Base-by-base conservation (phyloP, 1,139 yeast genomes). In the Yamadazyma mexicana region DNA sequence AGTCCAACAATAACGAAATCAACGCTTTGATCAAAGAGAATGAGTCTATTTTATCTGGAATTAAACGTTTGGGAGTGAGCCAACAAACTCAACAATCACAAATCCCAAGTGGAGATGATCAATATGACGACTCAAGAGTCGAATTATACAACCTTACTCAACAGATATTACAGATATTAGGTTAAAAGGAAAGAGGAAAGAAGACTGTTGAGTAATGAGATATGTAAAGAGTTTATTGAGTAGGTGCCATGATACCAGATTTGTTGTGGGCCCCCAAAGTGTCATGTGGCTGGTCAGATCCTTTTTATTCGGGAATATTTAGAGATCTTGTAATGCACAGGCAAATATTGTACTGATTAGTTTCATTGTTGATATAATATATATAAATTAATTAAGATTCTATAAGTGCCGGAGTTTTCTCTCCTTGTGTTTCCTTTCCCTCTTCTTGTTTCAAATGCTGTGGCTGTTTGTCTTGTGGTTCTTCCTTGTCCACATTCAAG, bases 91-190 rank as follows among this genome's bases (percentile, higher is more conserved):
- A 62, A 48, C 53, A 52, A 36, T 49, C 52, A 27, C 56, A 53
- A 40, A 33, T 43, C 7, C 28, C 47, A 16, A 41, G 40, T 25
- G 50, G 49, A 37, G 67, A 62, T 43, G 71, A 69, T 37, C 74
- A 71, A 48, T 66, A 57, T 42, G 85, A 80, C 47, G 86, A 77
- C 60, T 84, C 86, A 49, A 81, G 77, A 66, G 80, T 71, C 53
- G 92, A 85, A 60, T 73, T 84, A 52, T 82, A 81, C 57, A 83
- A 83, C 56, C 74, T 85, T 56, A 83, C 91, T n/a, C 88, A 83
- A 59, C 94, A 85, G 66, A 84, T 85, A 41, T 70, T 84, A 55
- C 78, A 73, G 56, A 73, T 72, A 34, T 64, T 73, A 49, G 77
- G 77, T 32, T 70, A 43, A 50, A 15, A 15, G 31, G 18, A 12